phyloP scores from a whole-genome alignment of 169 alveolate genomes.

The Pseudocohnilembus persalinus region DNA sequence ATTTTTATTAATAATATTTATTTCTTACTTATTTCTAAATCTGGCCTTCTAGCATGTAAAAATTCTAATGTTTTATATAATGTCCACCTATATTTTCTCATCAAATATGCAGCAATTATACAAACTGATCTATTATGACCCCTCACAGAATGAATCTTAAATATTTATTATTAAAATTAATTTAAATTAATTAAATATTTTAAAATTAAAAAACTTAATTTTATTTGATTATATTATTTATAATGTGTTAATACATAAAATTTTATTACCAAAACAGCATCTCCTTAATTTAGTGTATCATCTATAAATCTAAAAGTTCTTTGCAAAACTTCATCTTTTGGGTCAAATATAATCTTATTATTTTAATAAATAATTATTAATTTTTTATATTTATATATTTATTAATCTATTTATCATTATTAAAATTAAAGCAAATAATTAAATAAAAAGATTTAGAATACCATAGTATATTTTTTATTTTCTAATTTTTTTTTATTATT shows the following conservation, averaged over 20 bases:
- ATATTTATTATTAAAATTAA: too few relatives aligned
- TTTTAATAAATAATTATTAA: too few relatives aligned
- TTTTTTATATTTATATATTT: not conserved
- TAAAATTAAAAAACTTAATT: too few relatives aligned
- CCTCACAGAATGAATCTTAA: conserved; percentile 64
- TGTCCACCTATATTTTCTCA: conserved; percentile 85
- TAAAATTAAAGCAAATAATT: too few relatives aligned
- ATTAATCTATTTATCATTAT: too few relatives aligned
- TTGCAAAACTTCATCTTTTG: conserved; percentile 57
- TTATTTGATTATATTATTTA: too few relatives aligned
- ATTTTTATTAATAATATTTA: too few relatives aligned
- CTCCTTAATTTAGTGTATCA: conserved; percentile 58
- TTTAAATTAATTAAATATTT: too few relatives aligned
- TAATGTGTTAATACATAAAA: not conserved
- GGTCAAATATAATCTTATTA: conserved; percentile 62
- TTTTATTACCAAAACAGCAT: conserved; percentile 50
- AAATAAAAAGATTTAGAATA: too few relatives aligned
- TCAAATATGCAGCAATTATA: conserved; percentile 73
- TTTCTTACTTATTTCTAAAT: conserved; percentile 70
- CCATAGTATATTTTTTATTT: too few relatives aligned
- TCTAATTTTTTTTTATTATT: too few relatives aligned
- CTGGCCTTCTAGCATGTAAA: conserved; percentile 78
- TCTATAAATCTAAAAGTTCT: conserved; percentile 64
- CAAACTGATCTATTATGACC: conserved; percentile 82
- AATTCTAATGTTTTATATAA: conserved; percentile 75